phyloP scores from a whole-genome alignment of 331 rosid genomes.

The Pyrus hybrid region DNA sequence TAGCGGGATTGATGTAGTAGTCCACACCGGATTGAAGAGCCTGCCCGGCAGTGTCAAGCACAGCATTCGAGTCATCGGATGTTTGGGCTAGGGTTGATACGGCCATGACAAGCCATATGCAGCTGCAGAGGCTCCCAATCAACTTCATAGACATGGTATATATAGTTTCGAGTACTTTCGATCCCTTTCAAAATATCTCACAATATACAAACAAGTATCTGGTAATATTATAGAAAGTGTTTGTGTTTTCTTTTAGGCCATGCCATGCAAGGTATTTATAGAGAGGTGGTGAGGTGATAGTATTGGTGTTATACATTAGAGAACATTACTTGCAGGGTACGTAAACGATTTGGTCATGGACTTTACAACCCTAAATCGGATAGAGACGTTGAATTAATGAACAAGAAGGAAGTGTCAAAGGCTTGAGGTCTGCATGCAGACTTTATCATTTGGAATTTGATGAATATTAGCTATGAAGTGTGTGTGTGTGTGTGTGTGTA shows the following conservation, averaged over 20 bases:
- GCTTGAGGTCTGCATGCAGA: neutral
- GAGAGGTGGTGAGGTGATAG: neutral
- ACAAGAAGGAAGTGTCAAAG: neutral
- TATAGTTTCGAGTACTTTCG: neutral
- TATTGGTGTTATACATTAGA: neutral
- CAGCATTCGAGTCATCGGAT: neutral
- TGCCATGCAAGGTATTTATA: neutral
- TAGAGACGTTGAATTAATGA: neutral
- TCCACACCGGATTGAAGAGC: conserved; percentile 22
- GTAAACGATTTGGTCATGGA: too few species aligned
- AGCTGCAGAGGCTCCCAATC: conserved; percentile 5
- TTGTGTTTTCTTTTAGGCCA: neutral
- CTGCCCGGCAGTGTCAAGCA: conserved; percentile 28
- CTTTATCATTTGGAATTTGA: too few species aligned
- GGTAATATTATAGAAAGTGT: neutral
- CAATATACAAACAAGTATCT: neutral
- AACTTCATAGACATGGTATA: neutral
- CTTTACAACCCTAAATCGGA: neutral
- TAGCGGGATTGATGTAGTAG: conserved; percentile 43
- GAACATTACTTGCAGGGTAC: neutral
- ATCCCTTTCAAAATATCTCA: neutral
- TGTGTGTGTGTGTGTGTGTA: too few species aligned
- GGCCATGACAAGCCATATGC: conserved; percentile 27
- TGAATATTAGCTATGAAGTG: too few species aligned
- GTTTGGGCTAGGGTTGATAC: conserved; percentile 19